Evolutionary conservation across 257 asterid genomes (phyloP).

Genomic region (Oldenlandia corymbosa): DNA sequence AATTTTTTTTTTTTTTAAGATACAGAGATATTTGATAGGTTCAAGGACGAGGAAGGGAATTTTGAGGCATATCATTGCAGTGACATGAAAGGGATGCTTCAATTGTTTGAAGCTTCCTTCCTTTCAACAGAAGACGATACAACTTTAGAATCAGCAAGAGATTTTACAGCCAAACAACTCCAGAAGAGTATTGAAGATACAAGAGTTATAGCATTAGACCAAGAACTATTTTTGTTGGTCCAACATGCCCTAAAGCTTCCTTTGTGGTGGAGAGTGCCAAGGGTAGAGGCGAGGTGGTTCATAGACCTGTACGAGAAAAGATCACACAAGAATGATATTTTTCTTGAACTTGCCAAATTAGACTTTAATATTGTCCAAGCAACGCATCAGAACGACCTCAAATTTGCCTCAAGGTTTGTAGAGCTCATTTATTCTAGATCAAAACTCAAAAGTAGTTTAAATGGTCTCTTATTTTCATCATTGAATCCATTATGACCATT

Average conservation of each 20-base stretch:
- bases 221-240: background rate
- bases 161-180: constrained; percentile 13
- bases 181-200: background rate
- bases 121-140: constrained; percentile 15
- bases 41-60: constrained; percentile 22
- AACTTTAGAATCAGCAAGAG: constrained; percentile 25
- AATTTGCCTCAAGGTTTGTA: constrained; percentile 8
- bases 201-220: background rate
- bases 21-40: constrained; percentile 27
- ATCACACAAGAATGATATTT: background rate
- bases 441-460: no score
- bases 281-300: constrained; percentile 16
- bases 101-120: constrained; percentile 35
- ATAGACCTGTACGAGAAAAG: constrained; percentile 11
- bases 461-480: no score
- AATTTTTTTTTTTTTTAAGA: no score
- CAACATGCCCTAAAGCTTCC: constrained; percentile 15
- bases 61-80: constrained; percentile 6
- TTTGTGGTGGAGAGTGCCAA: constrained; percentile 6
- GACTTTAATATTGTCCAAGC: constrained; percentile 19
- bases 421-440: no score
- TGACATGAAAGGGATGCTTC: constrained; percentile 22
- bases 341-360: constrained; percentile 11
- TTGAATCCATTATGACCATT: no score
- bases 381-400: constrained; percentile 1